Evolutionary conservation across 495 filamentous ascomycete species (phyloP).

Genomic region (Penicillium paradoxum): DNA sequence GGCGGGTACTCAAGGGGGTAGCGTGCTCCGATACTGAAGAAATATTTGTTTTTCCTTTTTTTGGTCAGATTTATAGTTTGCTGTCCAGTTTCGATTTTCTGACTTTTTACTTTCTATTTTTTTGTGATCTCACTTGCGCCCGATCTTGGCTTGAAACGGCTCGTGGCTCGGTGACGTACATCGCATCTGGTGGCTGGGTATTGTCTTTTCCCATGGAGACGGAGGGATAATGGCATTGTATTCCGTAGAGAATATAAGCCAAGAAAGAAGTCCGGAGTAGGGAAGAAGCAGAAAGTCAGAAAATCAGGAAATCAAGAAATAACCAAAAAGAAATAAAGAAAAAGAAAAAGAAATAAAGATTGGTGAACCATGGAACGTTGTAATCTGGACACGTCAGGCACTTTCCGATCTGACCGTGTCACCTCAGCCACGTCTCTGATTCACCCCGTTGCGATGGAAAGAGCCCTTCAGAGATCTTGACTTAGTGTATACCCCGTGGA

Average conservation of each 20-base stretch:
- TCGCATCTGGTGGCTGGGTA: not conserved
- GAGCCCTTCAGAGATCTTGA: not conserved
- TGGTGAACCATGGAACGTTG: slow-evolving; percentile 5
- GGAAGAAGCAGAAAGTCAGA: not conserved
- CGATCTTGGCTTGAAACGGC: slow-evolving; percentile 7
- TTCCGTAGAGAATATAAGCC: not conserved
- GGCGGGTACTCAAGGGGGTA: slow-evolving; percentile 15
- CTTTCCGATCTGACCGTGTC: slow-evolving; percentile 7
- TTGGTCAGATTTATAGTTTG: not conserved
- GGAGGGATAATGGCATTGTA: no score
- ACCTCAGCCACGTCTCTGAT: slow-evolving; percentile 5
- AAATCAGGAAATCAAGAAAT: not conserved
- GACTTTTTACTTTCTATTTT: not conserved
- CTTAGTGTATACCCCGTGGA: not conserved
- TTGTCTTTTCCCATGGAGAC: not conserved
- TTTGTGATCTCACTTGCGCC: slow-evolving; percentile 5
- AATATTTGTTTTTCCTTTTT: slow-evolving; percentile 4
- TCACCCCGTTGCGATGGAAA: slow-evolving; percentile 1
- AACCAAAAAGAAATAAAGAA: no score
- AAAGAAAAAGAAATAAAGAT: not conserved
- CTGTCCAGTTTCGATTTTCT: no score
- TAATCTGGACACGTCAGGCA: slow-evolving; percentile 4
- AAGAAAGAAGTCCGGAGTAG: no score
- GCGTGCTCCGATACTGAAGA: slow-evolving; percentile 7
- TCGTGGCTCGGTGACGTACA: slow-evolving; percentile 2